Percentiles rank a stretch among this genome's conserved stretches.
These are phyloP conservation scores for Penicillium decumbens DNA, from an alignment of 2,329 filamentous ascomycete genomes.

Conservation along the genomic window DNA sequence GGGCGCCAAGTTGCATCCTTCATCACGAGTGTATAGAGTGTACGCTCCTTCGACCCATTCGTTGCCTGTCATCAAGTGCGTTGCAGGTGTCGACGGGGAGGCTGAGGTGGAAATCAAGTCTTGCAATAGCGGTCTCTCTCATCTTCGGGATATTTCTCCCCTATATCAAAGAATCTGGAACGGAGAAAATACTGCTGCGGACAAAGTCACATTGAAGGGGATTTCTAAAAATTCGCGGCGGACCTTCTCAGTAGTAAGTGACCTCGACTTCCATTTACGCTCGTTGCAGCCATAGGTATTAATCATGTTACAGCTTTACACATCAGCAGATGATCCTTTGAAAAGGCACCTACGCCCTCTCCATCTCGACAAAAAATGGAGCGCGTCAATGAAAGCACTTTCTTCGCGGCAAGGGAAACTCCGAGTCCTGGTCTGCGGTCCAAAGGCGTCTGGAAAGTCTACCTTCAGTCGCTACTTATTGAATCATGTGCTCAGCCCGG, in stretches of 20 bases:
- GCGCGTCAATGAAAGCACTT: constrained; percentile 41
- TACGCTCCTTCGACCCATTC: constrained; percentile 56
- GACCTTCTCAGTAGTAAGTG: constrained; percentile 42
- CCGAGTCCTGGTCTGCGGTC: constrained; percentile 50
- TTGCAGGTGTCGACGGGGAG: constrained; percentile 38
- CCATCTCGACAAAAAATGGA: constrained; percentile 44
- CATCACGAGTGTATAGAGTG: constrained; percentile 43
- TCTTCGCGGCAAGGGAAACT: constrained; percentile 39
- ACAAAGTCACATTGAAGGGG: constrained; percentile 30
- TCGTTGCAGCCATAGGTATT: constrained; percentile 4
- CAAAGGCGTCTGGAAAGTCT: constrained; percentile 57
- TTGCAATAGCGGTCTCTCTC: constrained; percentile 42
- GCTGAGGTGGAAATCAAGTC: constrained; percentile 50
- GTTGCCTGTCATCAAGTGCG: constrained; percentile 50
- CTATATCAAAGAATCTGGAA: constrained; percentile 54
- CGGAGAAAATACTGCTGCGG: constrained; percentile 30
- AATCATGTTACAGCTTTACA: constrained; percentile 34
- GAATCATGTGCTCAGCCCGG: constrained; percentile 50
- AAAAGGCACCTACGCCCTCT: constrained; percentile 41
- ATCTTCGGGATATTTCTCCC: constrained; percentile 47
- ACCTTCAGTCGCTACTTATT: constrained; percentile 54
- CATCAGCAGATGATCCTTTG: constrained; percentile 40
- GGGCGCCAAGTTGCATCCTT: constrained; percentile 54
- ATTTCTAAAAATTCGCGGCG: constrained; percentile 26
- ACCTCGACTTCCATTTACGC: not conserved